Conservation (phyloP, 257 asterid genomes). For the Capsicum rhomboideum region DNA sequence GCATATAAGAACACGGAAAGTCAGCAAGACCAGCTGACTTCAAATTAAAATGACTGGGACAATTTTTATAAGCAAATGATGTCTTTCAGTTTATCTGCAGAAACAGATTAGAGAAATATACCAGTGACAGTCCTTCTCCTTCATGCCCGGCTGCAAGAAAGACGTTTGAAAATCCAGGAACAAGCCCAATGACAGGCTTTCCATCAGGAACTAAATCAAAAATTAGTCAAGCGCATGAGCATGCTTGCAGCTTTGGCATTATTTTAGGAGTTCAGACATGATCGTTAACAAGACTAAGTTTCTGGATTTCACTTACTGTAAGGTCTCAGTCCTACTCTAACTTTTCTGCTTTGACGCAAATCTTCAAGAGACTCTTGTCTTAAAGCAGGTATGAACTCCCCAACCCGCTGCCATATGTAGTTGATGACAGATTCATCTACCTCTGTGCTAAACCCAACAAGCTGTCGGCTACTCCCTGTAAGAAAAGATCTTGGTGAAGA, state of each 20-base stretch:
- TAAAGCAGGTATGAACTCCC: slow-evolving; percentile 69
- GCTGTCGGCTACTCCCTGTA: slow-evolving; percentile 93
- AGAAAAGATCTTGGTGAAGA: slow-evolving; percentile 3
- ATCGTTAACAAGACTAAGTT: neutral
- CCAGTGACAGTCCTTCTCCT: slow-evolving; percentile 96
- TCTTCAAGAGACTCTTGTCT: slow-evolving; percentile 48
- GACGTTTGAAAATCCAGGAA: slow-evolving; percentile 63
- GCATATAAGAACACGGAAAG: neutral
- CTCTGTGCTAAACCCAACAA: slow-evolving; percentile 63
- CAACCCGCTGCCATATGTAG: slow-evolving; percentile 78
- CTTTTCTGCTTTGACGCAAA: slow-evolving; percentile 50
- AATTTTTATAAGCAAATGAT: neutral
- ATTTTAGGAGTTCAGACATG: neutral
- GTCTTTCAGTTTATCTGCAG: neutral
- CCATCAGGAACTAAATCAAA: slow-evolving; percentile 65
- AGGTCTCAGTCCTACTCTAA: slow-evolving; percentile 92
- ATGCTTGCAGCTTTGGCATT: neutral
- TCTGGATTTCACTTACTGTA: slow-evolving; percentile 58
- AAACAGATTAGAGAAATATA: slow-evolving; percentile 14
- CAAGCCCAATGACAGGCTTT: slow-evolving; percentile 75
- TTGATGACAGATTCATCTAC: slow-evolving; percentile 59
- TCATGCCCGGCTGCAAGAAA: slow-evolving; percentile 91
- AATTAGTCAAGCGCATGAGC: neutral
- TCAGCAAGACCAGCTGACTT: neutral
- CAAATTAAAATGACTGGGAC: neutral